Evolutionary conservation across 2,329 filamentous ascomycete species (phyloP), one percentile per base, ranked within the genome.

Genomic region (Colletotrichum sublineola): DNA sequence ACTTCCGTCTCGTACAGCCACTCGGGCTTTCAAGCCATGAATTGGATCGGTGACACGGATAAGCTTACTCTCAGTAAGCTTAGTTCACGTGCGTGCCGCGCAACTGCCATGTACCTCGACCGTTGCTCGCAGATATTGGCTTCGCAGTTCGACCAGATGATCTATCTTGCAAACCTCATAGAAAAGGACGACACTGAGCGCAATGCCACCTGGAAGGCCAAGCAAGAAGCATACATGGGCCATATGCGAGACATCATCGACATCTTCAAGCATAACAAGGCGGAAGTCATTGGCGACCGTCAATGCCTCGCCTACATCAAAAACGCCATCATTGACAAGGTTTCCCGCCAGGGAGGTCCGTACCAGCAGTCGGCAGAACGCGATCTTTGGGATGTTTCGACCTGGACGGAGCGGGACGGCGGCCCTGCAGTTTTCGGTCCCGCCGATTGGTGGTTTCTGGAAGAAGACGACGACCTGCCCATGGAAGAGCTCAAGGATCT

Each of bases 71-170:
- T 53, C 12, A 12, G 31, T 1, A 29, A 5, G 4, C 20, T 73
- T 3, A 36, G 24, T 8, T 8, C 6, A 31, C 7, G 11, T 3
- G 36, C 44, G 42, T 31, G 7, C 18, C 20, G 24, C 24, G 50
- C 50, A 42, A n/a, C 24, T 40, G 52, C 50, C 12, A 18, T 29
- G 3, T 40, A 55, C 24, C 44, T 74, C 1, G 36, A 52, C 1
- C 67, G 46, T 2, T 71, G 74, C n/a, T 60, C 58, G 14, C 52
- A 64, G 29, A 63, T 68, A 9, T 12, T 77, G 31, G 73, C 74
- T 33, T 74, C 71, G 11, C 67, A 74, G 6, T 76, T 76, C 56
- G 75, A 77, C 65, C 50, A 71, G 20, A 63, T 76, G 58, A 73
- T 76, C 68, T 78, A 73, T 58, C 68, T 70, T 24, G 58, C 62